Base-by-base conservation (phyloP, 2,329 filamentous ascomycete genomes). In the Aspergillus sp. region DNA sequence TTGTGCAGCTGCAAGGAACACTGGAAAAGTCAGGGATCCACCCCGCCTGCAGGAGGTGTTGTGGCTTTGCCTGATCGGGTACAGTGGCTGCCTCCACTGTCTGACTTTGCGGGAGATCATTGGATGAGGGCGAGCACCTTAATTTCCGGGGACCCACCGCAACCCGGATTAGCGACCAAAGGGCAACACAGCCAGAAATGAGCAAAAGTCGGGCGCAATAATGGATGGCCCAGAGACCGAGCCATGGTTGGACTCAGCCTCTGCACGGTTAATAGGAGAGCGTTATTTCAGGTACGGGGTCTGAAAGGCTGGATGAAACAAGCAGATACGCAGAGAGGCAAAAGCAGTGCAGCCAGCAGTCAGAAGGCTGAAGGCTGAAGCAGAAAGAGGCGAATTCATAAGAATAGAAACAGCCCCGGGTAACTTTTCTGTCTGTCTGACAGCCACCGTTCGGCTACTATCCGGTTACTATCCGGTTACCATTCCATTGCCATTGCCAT, bases 1-100 rank as follows among this genome's bases (percentile, higher is more conserved):
- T 45, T 47, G 39, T 47, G 39, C 39, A 30, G 39, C 38, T 55
- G 53, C 53, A 55, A 55, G 53, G 53, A 55, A 55, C 53, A 43
- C 39, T 30, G 23, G 30, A 32, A 45, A 55, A 55, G 50, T 53
- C 50, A 23, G 30, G 13, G 32, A 9, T 32, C 50, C 50, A 53
- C 53, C 5, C 30, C 19, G 41, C 25, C 47, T 50, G 47, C 47
- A 50, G 23, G 25, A 19, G 23, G 9, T 55, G 41, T 47, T 36
- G n/a, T 30, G 38, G 39, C 53, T 55, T 43, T 45, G 8, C 53
- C 28, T 12, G 25, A 55, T 32, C 9, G 5, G 25, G 53, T 13
- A 10, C 12, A 8, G 41, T 30, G 53, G n/a, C 25, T 39, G 39
- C 39, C n/a, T 39, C 28, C 53, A 30, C 30, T 55, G 25, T 45